Evolutionary conservation across 495 filamentous ascomycete species (phyloP), one percentile per base, ranked within the genome.

Genomic region (Diplogelasinospora grovesii): DNA sequence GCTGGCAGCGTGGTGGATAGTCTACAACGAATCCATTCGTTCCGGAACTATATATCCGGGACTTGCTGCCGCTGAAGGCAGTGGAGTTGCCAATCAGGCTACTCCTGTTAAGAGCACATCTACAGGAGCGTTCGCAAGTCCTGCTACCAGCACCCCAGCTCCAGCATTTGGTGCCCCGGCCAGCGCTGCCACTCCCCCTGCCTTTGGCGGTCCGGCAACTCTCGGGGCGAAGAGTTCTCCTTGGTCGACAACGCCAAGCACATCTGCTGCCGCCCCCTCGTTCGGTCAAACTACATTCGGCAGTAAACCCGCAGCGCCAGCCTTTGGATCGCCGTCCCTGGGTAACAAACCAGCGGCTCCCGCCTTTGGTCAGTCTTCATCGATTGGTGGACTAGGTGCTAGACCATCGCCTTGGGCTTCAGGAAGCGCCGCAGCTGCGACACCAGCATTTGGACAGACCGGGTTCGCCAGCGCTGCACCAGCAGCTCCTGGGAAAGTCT

Each of bases 11-110:
- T 99, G 93, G 93, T 95, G 89, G 81, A 64, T 96, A 35, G 68
- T 96, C 25, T 95, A 96, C 56, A 75, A 81, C 24, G 88, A 95
- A 20, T 83, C 93, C 2, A 79, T 99, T 39, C 73, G 81, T 34
- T 69, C 80, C 49, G 77, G 79, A 0, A 74, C 77, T 9, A 73
- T 77, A 0, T 97, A 92, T 57, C 71, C 79, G 14, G 82, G 83
- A 3, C 66, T 95, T 33, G 65, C 68, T 37, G 67, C 70, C 48
- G 61, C 54, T 29, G 52, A 60, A 48, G 34, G 48, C 28, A 32
- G 48, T 31, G 31, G 49, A 27, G 7, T 54, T 31, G 43, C 60
- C 22, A 36, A 53, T 30, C 55, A 63, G 32, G 43, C 65, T 44
- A 49, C 62, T 26, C 44, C 65, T 29, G 8, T 20, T 10, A 39